Percentiles rank a stretch among this genome's conserved stretches.
Conservation (phyloP, 768 basidiomycete genomes). For the Phallus indusiatus region DNA sequence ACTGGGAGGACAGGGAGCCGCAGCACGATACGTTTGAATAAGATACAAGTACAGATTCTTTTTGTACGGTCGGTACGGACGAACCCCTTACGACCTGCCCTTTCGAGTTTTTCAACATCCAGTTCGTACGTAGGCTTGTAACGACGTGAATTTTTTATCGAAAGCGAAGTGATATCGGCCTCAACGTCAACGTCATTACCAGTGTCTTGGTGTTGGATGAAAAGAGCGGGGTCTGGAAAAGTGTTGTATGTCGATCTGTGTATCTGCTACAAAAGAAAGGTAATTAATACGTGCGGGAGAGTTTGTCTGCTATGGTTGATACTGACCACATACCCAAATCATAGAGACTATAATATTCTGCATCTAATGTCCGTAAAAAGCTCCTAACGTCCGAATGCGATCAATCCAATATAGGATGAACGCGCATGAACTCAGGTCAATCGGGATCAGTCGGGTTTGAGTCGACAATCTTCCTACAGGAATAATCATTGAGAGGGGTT, state of each 20-base stretch:
- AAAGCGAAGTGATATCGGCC: constrained; percentile 1
- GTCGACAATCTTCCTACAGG: constrained; percentile 56
- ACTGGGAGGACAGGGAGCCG: no score
- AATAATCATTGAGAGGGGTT: not conserved
- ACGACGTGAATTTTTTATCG: constrained; percentile 15
- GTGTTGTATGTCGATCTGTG: constrained; percentile 97
- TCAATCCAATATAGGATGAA: constrained; percentile 98
- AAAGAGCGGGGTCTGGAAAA: constrained; percentile 81
- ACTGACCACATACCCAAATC: constrained; percentile 64
- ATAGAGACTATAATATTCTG: constrained; percentile 86
- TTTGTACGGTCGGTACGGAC: not conserved
- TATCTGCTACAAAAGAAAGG: constrained; percentile 44
- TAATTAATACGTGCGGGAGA: not conserved
- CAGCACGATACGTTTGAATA: no score
- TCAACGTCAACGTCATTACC: not conserved
- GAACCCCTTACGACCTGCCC: constrained; percentile 54
- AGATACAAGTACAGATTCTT: no score
- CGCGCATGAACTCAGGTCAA: constrained; percentile 85
- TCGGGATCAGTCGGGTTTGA: constrained; percentile 75
- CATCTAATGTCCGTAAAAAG: constrained; percentile 62
- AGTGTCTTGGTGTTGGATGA: constrained; percentile 3
- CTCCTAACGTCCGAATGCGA: constrained; percentile 82
- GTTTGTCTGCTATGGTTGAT: constrained; percentile 2
- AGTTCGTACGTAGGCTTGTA: constrained; percentile 82
- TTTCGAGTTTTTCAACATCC: constrained; percentile 60